Evolutionary conservation across 208 protist species (phyloP).

Genomic region (Crithidia fasciculata): DNA sequence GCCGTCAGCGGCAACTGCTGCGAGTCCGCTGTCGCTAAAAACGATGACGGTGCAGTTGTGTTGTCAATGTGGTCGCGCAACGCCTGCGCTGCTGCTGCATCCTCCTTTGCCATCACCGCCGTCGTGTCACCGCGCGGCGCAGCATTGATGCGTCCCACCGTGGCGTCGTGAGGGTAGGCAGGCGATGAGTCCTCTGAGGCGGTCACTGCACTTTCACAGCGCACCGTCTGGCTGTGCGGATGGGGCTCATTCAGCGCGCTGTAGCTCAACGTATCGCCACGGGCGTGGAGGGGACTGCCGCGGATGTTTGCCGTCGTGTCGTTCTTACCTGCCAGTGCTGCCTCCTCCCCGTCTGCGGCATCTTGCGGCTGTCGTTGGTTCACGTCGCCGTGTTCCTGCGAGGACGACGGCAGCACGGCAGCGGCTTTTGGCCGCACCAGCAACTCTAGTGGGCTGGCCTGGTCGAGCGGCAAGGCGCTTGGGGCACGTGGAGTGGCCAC

Average conservation of each 20-base stretch:
- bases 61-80: no score
- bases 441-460: not conserved
- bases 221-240: not conserved
- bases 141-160: no score
- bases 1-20: no score
- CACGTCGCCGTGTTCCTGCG: constrained; percentile 1
- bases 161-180: no score
- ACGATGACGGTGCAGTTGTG: no score
- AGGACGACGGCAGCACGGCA: not conserved
- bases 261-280: not conserved
- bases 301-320: not conserved
- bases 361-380: not conserved
- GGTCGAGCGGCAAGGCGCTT: not conserved
- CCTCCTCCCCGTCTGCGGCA: no score
- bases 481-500: not conserved
- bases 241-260: not conserved
- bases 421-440: not conserved
- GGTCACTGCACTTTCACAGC: no score
- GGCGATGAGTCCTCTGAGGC: no score
- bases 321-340: not conserved
- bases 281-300: not conserved
- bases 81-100: no score
- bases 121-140: no score
- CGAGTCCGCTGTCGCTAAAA: no score
- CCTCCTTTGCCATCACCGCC: no score